Conservation (phyloP, 306 rosid species). For the Bauhinia variegata region DNA sequence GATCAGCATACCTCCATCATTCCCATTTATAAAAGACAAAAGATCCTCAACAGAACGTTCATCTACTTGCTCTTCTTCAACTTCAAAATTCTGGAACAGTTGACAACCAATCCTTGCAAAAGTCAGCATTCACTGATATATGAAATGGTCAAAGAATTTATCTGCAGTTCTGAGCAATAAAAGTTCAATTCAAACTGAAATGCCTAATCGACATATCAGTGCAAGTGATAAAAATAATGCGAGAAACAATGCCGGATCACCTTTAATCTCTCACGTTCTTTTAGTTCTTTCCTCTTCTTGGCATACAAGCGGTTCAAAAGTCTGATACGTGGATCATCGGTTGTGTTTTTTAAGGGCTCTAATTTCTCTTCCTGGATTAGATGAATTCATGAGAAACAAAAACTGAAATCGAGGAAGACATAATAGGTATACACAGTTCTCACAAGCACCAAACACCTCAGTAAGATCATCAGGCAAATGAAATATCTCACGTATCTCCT, state of each 20-base stretch:
- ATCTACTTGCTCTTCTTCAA: constrained; percentile 73
- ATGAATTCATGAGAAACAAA: constrained; percentile 42
- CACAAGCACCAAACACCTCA: constrained; percentile 69
- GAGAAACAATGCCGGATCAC: constrained; percentile 45
- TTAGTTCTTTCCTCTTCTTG: constrained; percentile 88
- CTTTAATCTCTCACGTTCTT: constrained; percentile 86
- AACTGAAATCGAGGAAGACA: constrained; percentile 30
- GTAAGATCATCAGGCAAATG: constrained; percentile 97
- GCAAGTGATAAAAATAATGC: constrained; percentile 36
- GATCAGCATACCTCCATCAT: constrained; percentile 62
- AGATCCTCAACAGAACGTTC: constrained; percentile 94
- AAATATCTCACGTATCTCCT: constrained; percentile 91
- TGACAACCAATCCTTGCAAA: constrained; percentile 14
- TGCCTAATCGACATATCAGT: background rate
- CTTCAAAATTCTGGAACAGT: constrained; percentile 76
- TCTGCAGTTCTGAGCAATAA: background rate
- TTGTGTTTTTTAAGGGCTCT: constrained; percentile 82
- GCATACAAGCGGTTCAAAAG: constrained; percentile 90
- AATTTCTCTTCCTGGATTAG: constrained; percentile 88
- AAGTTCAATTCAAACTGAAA: constrained; percentile 12
- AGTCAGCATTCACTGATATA: background rate
- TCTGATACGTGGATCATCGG: constrained; percentile 93
- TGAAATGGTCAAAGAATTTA: background rate
- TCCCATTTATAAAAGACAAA: constrained; percentile 87
- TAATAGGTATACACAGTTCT: constrained; percentile 38